Percentiles rank a stretch among this genome's conserved stretches.
Evolutionary conservation across 306 rosid genomes (phyloP).

Genomic region (Castanea mollissima): DNA sequence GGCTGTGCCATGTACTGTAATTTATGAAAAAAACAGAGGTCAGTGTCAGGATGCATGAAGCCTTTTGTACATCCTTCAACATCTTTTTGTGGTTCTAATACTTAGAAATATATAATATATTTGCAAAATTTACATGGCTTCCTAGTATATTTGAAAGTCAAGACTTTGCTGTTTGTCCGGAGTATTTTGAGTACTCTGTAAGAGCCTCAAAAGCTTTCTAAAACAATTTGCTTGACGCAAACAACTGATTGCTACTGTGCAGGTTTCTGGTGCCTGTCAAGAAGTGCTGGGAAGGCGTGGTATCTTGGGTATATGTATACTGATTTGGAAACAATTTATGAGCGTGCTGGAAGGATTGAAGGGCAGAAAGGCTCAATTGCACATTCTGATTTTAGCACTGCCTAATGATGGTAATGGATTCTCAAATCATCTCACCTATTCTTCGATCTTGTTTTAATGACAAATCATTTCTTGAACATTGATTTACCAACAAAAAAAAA

Average conservation of each 20-base stretch:
- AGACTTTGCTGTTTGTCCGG: slow-evolving; percentile 5
- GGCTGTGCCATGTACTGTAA: too few species aligned
- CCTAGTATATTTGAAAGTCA: slow-evolving; percentile 1
- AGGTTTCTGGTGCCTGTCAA: slow-evolving; percentile 99
- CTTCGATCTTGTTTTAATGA: slow-evolving; percentile 12
- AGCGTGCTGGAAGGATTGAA: slow-evolving; percentile 98
- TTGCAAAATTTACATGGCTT: neutral
- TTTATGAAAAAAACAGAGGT: too few species aligned
- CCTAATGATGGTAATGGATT: slow-evolving; percentile 84
- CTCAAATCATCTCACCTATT: slow-evolving; percentile 18
- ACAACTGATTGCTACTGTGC: slow-evolving; percentile 23
- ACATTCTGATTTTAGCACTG: slow-evolving; percentile 96
- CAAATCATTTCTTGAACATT: too few species aligned
- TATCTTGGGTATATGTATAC: slow-evolving; percentile 98
- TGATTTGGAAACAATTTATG: slow-evolving; percentile 97
- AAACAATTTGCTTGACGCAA: slow-evolving; percentile 8
- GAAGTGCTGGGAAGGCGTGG: slow-evolving; percentile 99
- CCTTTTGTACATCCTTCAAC: too few species aligned
- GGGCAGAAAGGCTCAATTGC: slow-evolving; percentile 97
- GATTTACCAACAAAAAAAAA: too few species aligned
- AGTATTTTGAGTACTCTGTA: slow-evolving; percentile 7
- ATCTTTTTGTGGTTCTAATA: neutral
- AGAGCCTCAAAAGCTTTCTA: neutral
- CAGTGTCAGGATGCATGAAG: too few species aligned
- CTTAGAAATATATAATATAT: neutral